Evolutionary conservation across 2,329 filamentous ascomycete genomes (phyloP).

Genomic region (Aspergillus bombycis): DNA sequence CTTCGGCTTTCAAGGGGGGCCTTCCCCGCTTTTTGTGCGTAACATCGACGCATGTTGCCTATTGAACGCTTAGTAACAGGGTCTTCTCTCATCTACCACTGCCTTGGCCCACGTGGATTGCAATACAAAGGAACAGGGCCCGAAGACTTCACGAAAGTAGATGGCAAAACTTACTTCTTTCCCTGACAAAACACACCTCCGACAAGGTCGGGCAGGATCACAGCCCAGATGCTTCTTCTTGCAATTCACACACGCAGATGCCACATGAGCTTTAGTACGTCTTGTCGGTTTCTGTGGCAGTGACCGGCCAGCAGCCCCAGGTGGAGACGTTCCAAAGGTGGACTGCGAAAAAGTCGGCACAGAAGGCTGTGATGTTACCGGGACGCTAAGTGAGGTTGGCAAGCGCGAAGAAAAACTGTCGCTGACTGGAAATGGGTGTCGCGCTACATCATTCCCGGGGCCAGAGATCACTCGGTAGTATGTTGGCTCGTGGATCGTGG

Average conservation of each 20-base stretch:
- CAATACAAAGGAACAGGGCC: too few relatives aligned
- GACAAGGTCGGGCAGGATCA: slow-evolving; percentile 49
- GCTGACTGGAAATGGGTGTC: slow-evolving; percentile 20
- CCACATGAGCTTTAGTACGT: slow-evolving; percentile 52
- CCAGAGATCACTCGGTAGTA: slow-evolving; percentile 20
- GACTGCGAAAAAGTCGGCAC: slow-evolving; percentile 31
- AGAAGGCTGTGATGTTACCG: slow-evolving; percentile 21
- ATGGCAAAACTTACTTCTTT: slow-evolving; percentile 46
- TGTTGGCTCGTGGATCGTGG: slow-evolving; percentile 17
- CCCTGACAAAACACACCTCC: slow-evolving; percentile 49
- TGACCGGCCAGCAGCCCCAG: slow-evolving; percentile 28
- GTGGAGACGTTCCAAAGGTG: slow-evolving; percentile 25
- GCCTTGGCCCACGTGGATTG: background rate
- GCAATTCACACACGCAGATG: slow-evolving; percentile 53
- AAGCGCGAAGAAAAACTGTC: slow-evolving; percentile 25
- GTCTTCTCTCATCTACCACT: background rate
- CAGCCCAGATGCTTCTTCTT: slow-evolving; percentile 53
- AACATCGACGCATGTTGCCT: slow-evolving; percentile 50
- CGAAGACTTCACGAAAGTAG: background rate
- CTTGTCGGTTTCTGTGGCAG: slow-evolving; percentile 44
- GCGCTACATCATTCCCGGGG: slow-evolving; percentile 20
- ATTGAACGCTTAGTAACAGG: background rate
- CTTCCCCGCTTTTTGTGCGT: slow-evolving; percentile 52
- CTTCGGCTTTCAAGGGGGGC: slow-evolving; percentile 48
- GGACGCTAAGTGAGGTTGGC: slow-evolving; percentile 25